phyloP scores from a whole-genome alignment of 352 stramenopile species.

The Pythium brassicae region DNA sequence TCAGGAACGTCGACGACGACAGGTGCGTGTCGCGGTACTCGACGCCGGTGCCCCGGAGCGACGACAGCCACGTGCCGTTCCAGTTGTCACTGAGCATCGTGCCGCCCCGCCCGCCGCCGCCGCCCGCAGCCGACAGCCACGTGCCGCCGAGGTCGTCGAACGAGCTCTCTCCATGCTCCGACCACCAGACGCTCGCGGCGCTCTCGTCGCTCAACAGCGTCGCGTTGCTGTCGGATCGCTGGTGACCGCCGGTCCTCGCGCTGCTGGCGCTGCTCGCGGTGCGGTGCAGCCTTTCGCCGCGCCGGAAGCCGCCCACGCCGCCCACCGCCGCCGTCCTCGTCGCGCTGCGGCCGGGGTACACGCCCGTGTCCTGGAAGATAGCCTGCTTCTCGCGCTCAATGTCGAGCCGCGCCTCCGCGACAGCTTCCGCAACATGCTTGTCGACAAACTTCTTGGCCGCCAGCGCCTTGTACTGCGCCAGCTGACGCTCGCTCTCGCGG shows the following conservation, averaged over 20 bases:
- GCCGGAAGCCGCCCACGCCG: not conserved
- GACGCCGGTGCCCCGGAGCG: constrained; percentile 20
- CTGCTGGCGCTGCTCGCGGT: constrained; percentile 15
- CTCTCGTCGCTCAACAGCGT: constrained; percentile 36
- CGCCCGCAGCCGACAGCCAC: constrained; percentile 30
- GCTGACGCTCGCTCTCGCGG: constrained; percentile 29
- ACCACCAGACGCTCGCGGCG: constrained; percentile 37
- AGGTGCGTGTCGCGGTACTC: constrained; percentile 27
- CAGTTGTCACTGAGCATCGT: constrained; percentile 34
- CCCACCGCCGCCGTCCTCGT: not conserved
- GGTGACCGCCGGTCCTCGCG: constrained; percentile 19
- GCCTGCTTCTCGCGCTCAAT: constrained; percentile 70
- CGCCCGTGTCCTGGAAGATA: constrained; percentile 59
- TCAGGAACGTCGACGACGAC: constrained; percentile 29
- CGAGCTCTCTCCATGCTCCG: constrained; percentile 28
- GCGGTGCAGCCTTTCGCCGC: constrained; percentile 6
- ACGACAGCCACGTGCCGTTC: constrained; percentile 29
- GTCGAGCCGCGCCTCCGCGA: constrained; percentile 49
- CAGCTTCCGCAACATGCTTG: constrained; percentile 64
- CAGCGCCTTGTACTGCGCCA: constrained; percentile 45
- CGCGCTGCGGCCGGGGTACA: constrained; percentile 36
- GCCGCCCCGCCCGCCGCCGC: constrained; percentile 16
- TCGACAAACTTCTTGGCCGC: constrained; percentile 69
- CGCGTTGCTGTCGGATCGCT: constrained; percentile 27
- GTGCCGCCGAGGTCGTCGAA: constrained; percentile 36